Percentiles rank a stretch among this genome's conserved stretches.
These are phyloP conservation scores for Penicillium palitans DNA, from an alignment of 2,329 filamentous ascomycete genomes.

Conservation along the genomic window DNA sequence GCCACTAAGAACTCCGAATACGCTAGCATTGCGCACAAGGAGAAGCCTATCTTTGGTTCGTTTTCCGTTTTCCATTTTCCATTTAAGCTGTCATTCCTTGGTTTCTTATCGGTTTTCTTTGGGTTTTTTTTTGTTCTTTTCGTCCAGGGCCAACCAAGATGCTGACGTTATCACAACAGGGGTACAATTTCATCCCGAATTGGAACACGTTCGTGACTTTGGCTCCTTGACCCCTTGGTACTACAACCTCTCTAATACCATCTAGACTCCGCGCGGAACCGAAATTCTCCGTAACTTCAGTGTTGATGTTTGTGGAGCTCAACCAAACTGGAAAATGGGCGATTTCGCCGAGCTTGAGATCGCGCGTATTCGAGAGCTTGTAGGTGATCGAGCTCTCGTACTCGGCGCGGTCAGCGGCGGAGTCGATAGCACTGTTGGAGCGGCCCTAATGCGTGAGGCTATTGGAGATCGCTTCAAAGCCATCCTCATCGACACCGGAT, in stretches of 20 bases:
- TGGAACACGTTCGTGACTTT: slow-evolving; percentile 48
- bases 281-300: slow-evolving; percentile 80
- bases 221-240: not conserved
- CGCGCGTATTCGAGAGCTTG: slow-evolving; percentile 72
- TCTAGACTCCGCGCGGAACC: slow-evolving; percentile 57
- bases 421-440: slow-evolving; percentile 1
- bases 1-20: slow-evolving; percentile 74
- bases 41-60: slow-evolving; percentile 43
- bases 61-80: not conserved
- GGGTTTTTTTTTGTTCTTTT: too few species aligned
- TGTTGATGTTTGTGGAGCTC: slow-evolving; percentile 75
- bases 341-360: slow-evolving; percentile 83
- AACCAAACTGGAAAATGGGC: slow-evolving; percentile 79
- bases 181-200: slow-evolving; percentile 88
- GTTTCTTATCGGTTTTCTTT: too few species aligned
- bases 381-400: slow-evolving; percentile 80
- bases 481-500: slow-evolving; percentile 80
- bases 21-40: slow-evolving; percentile 66
- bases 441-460: slow-evolving; percentile 72
- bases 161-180: slow-evolving; percentile 33
- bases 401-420: not conserved
- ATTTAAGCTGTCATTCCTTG: not conserved
- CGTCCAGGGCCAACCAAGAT: not conserved
- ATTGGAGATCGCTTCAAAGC: slow-evolving; percentile 85
- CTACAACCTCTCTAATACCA: slow-evolving; percentile 3